phyloP scores from a whole-genome alignment of 129 eudicot genomes.

The Sambucus nigra region DNA sequence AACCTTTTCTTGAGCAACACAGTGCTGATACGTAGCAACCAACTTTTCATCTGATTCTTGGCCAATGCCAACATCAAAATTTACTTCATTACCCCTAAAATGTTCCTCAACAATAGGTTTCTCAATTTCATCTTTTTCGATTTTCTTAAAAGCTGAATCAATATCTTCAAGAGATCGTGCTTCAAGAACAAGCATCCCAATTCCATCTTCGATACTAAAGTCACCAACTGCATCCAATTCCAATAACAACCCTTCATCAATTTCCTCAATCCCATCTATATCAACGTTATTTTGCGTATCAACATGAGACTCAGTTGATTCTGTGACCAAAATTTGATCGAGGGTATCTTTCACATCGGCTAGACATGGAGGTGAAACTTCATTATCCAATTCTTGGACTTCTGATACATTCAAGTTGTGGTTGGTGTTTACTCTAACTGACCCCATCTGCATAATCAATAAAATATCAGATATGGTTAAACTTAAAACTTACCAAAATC shows the following conservation, averaged over 20 bases:
- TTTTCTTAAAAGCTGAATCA: constrained; percentile 11
- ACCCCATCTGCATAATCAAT: no score
- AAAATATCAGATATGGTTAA: no score
- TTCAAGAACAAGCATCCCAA: constrained; percentile 21
- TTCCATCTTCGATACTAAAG: constrained; percentile 31
- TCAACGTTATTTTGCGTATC: constrained; percentile 27
- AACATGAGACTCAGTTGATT: constrained; percentile 11
- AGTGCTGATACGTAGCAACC: not conserved
- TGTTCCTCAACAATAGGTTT: constrained; percentile 11
- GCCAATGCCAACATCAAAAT: no score
- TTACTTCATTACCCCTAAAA: no score
- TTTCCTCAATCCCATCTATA: constrained; percentile 42
- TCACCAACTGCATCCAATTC: constrained; percentile 80
- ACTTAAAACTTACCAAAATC: no score
- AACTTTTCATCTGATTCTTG: not conserved
- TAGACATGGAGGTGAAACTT: no score
- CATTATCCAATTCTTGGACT: no score
- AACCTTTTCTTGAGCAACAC: no score
- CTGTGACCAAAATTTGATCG: no score
- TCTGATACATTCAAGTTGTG: no score
- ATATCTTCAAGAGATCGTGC: constrained; percentile 23
- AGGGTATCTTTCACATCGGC: no score
- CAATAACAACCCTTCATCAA: constrained; percentile 54
- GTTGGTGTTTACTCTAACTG: no score
- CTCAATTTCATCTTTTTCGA: constrained; percentile 7